Evolutionary conservation across 192 early-diverging fungal genomes (phyloP).

Genomic region (Rhizophagus clarus): DNA sequence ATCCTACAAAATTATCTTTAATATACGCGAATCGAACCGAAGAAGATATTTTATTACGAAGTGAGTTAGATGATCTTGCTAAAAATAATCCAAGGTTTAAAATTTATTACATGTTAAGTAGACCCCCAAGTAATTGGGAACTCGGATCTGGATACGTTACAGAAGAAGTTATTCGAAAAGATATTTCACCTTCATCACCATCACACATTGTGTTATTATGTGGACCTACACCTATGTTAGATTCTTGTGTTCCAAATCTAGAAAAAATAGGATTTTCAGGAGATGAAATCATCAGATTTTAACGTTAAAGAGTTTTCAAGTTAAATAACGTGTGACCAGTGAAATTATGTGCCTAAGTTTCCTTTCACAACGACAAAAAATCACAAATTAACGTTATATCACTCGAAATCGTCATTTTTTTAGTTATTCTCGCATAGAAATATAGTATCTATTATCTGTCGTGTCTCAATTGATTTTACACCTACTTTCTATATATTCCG

Average conservation of each 20-base stretch:
- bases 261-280: constrained; percentile 30
- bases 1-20: constrained; percentile 73
- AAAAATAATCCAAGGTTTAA: constrained; percentile 61
- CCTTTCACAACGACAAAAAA: no score
- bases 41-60: constrained; percentile 74
- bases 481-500: no score
- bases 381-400: no score
- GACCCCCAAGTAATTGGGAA: constrained; percentile 36
- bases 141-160: constrained; percentile 38
- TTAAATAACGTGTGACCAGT: no score
- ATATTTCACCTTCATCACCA: constrained; percentile 31
- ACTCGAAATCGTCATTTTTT: no score
- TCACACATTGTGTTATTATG: constrained; percentile 45
- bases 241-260: constrained; percentile 41
- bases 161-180: constrained; percentile 36
- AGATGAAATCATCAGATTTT: constrained; percentile 36
- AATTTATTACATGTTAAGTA: constrained; percentile 65
- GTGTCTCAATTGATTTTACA: no score
- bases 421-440: no score
- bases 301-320: no score
- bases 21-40: constrained; percentile 80
- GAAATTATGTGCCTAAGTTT: no score
- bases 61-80: constrained; percentile 63
- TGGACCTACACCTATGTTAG: constrained; percentile 46
- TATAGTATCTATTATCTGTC: no score